Evolutionary conservation across 2,329 filamentous ascomycete species (phyloP), one percentile per base, ranked within the genome.

Genomic region (Hysterium pulicare): DNA sequence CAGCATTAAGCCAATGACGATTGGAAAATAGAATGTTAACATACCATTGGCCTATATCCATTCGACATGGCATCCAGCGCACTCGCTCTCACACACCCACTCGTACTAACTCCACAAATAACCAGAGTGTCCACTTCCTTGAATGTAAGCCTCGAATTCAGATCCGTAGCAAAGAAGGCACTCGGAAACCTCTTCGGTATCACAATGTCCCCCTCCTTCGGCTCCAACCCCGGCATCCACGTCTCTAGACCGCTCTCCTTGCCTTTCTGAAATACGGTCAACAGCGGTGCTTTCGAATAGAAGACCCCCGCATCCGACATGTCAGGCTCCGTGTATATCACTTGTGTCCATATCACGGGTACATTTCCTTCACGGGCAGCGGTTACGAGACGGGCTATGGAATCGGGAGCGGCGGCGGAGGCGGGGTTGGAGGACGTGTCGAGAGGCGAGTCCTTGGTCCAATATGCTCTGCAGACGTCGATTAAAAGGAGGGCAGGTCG

Each of bases 381-480:
- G 3, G 54, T 58, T 11, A 74, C 60, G 7, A 75, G 62, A 5
- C 54, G 54, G 11, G 61, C 55, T 54, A 73, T 73, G 4, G 60
- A 62, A 5, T 58, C 62, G 2, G 70, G 70, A 20, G 62, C 62
- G 7, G 54, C 47, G 8, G 56, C 60, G 16, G 62, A 62, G 11
- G 61, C 59, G 13, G 66, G 58, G 51, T 73, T 64, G 4, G 55
- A 54, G n/a, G 57, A 57, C 17, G 66, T 62, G 38, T 68, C 63
- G n/a, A 75, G 58, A 2, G 69, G 69, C 28, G 70, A 73, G 2
- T 59, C 63, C 20, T 60, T 50, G 3, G 59, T 62, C 68, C 69
- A 75, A 54, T 74, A 74, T 11, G 70, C 71, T 28, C 64, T 69
- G 55, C 71, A 75, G 31, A 74, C 70, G 49, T 75, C 72, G 54